Conservation (phyloP, 345 rosid species). For the Populus davidiana region DNA sequence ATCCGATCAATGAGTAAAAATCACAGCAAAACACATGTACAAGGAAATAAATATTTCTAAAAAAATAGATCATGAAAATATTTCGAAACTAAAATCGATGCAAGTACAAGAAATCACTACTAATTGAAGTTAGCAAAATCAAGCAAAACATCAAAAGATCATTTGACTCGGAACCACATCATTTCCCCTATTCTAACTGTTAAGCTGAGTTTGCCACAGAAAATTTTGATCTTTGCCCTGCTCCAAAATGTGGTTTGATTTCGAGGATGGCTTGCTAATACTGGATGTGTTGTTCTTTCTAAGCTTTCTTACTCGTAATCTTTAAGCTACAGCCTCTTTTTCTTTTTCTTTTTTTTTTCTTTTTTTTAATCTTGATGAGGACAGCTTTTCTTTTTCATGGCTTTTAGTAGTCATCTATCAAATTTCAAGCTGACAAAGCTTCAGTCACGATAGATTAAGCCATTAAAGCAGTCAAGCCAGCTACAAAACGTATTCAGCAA, state of each 20-base stretch:
- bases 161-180: neutral
- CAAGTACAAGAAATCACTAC: too few species aligned
- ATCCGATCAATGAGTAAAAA: too few species aligned
- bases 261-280: neutral
- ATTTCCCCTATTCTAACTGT: neutral
- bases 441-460: neutral
- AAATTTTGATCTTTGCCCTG: neutral
- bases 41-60: too few species aligned
- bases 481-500: too few species aligned
- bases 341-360: too few species aligned
- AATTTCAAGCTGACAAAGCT: neutral
- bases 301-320: neutral
- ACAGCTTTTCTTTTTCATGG: neutral
- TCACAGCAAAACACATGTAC: too few species aligned
- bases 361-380: neutral
- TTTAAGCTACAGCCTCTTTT: neutral
- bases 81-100: too few species aligned
- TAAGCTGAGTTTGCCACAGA: neutral
- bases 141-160: neutral
- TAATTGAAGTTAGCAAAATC: too few species aligned
- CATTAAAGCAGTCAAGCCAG: too few species aligned
- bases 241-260: neutral
- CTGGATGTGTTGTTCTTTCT: neutral
- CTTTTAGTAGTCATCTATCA: too few species aligned
- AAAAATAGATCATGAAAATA: too few species aligned